phyloP scores from a whole-genome alignment of 306 rosid species.

The Fragaria ananassa region DNA sequence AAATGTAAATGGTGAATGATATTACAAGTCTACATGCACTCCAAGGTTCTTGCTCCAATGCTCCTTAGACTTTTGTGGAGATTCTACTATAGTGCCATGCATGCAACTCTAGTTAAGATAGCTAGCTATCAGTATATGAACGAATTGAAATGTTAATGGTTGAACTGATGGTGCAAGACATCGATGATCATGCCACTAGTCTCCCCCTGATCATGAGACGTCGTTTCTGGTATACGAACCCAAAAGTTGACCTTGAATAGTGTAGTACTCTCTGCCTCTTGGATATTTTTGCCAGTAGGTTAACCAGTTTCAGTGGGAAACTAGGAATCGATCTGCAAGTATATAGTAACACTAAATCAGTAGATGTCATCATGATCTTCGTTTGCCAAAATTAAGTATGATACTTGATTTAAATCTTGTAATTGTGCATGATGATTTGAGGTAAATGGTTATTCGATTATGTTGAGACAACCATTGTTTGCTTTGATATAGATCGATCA shows the following conservation, averaged over 20 bases:
- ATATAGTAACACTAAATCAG: no score
- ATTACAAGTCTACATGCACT: constrained; percentile 23
- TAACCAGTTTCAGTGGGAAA: not conserved
- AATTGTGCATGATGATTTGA: no score
- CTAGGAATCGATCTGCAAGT: not conserved
- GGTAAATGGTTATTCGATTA: no score
- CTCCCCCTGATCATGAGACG: constrained; percentile 29
- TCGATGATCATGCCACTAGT: not conserved
- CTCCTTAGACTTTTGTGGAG: not conserved
- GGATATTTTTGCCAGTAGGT: constrained; percentile 6
- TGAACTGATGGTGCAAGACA: not conserved
- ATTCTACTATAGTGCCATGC: constrained; percentile 36
- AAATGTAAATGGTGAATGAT: constrained; percentile 27
- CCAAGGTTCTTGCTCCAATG: constrained; percentile 33
- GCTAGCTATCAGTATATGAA: no score
- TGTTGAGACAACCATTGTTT: no score
- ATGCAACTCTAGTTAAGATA: not conserved
- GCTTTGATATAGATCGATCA: no score
- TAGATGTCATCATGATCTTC: not conserved
- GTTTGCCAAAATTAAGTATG: not conserved
- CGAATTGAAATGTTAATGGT: not conserved
- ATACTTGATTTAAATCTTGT: no score
- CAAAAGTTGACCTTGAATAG: constrained; percentile 30
- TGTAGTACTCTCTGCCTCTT: constrained; percentile 5
- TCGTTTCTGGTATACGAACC: constrained; percentile 43